Base-by-base conservation (phyloP, 345 rosid genomes). In the Rhodamnia rubescens region DNA sequence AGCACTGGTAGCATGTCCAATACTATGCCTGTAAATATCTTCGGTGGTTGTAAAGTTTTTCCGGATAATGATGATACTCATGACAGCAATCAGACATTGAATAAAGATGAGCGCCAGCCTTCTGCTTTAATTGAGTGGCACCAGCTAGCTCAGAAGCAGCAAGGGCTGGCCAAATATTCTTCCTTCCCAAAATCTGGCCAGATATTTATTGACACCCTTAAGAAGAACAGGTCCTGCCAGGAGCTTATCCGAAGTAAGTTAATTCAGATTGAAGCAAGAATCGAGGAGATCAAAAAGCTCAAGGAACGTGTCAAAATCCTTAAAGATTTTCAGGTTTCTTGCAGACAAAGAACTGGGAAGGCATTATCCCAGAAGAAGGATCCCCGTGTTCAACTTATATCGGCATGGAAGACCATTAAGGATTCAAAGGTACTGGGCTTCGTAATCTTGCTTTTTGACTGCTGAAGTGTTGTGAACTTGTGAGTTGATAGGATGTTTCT, bases 151-250 rank as follows among this genome's bases (percentile, higher is more conserved):
- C 49, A 83, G 42, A 87, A 87, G 50, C 87, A 84, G 83, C 88
- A 94, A 52, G 85, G 81, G 81, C 27, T 84, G 86, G 88, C 87
- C 21, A 85, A 87, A 64, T 83, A 86, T 83, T 89, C 95, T 55
- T 93, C 89, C 86, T 95, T 94, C 85, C 98, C 96, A 74, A 92
- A 93, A 87, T 88, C 95, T 36, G 98, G 96, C 40, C 94, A 89
- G 85, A 83, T 90, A 82, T 92, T 96, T 85, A 85, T 96, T 87
- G 95, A 90, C 83, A 95, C 98, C 40, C 92, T 97, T 87, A 92
- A 92, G 91, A 96, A 64, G 94, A 97, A 97, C 86, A 93, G 98
- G 87, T 90, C 94, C 5, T 93, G 90, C 81, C 99, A 97, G 92
- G 95, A 88, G 90, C 92, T 95, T 59, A 87, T 94, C 26, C 88